These are phyloP conservation scores for Cryptococcus sp. DNA, from an alignment of 1,284 basidiomycete species.

Conservation along the genomic window DNA sequence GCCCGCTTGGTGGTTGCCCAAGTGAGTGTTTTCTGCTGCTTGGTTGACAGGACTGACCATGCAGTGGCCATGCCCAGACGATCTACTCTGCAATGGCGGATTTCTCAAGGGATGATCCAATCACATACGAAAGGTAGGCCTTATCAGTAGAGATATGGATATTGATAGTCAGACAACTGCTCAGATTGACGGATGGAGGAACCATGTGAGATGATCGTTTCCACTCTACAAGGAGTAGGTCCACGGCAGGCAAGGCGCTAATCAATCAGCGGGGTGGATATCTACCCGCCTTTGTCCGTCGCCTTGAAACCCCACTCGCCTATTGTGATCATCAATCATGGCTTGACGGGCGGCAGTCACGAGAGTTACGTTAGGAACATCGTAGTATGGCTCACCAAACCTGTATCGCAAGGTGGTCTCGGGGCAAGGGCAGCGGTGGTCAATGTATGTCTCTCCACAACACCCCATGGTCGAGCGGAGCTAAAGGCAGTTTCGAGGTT, in stretches of 20 bases:
- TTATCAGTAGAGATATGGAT: slow-evolving; percentile 52
- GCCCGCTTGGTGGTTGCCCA: slow-evolving; percentile 37
- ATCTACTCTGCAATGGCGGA: slow-evolving; percentile 43
- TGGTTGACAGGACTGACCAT: background rate
- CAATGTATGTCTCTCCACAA: slow-evolving; percentile 50
- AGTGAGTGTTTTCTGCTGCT: slow-evolving; percentile 5
- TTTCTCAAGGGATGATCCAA: slow-evolving; percentile 64
- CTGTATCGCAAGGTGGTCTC: slow-evolving; percentile 66
- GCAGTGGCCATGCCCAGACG: slow-evolving; percentile 44
- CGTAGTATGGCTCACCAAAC: slow-evolving; percentile 59
- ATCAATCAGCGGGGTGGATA: slow-evolving; percentile 51
- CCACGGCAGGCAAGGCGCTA: background rate
- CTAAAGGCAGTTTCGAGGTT: slow-evolving; percentile 17
- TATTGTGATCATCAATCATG: slow-evolving; percentile 71
- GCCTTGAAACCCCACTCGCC: slow-evolving; percentile 61
- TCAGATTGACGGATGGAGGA: slow-evolving; percentile 61
- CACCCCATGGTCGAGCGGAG: too few relatives aligned
- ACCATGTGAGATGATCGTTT: slow-evolving; percentile 58
- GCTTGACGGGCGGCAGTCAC: slow-evolving; percentile 81
- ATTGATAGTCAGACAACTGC: slow-evolving; percentile 50
- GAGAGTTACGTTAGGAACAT: slow-evolving; percentile 82
- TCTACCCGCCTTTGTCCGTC: slow-evolving; percentile 45
- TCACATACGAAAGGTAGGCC: slow-evolving; percentile 62
- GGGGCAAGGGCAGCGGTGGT: slow-evolving; percentile 80
- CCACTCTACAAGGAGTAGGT: too few relatives aligned